Conservation (phyloP, 208 protist species). For the Trypanosoma vivax region DNA sequence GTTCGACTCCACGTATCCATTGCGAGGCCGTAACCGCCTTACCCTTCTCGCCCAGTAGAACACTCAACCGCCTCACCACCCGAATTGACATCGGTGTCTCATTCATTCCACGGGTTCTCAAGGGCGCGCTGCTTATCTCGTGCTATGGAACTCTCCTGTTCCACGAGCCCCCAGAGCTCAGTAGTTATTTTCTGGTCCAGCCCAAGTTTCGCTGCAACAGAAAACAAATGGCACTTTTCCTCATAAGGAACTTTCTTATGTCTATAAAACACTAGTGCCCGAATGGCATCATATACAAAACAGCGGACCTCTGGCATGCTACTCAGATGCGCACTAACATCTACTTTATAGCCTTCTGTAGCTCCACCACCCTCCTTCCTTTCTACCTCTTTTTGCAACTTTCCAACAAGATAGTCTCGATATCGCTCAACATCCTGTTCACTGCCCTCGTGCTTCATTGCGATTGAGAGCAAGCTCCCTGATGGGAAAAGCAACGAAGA, state of each 20-base stretch:
- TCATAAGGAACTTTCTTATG: constrained; percentile 36
- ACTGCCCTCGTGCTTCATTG: constrained; percentile 56
- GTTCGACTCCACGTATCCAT: no score
- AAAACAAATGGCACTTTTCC: constrained; percentile 30
- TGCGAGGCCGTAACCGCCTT: no score
- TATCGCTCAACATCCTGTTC: constrained; percentile 48
- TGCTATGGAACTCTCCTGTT: constrained; percentile 52
- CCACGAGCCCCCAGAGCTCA: constrained; percentile 53
- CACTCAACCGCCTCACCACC: background rate
- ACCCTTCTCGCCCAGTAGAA: no score
- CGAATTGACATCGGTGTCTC: background rate
- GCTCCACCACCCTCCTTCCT: background rate
- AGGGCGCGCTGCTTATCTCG: constrained; percentile 63
- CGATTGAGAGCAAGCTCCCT: constrained; percentile 38
- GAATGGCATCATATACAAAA: constrained; percentile 82
- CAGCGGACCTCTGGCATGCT: constrained; percentile 52
- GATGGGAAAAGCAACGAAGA: constrained; percentile 38
- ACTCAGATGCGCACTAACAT: constrained; percentile 26
- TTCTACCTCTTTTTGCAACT: constrained; percentile 10
- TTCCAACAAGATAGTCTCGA: constrained; percentile 35
- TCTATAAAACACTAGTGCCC: constrained; percentile 55
- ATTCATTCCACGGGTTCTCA: constrained; percentile 40
- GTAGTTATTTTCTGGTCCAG: constrained; percentile 28
- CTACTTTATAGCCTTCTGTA: background rate
- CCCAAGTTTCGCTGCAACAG: constrained; percentile 32